These are phyloP conservation scores for Epicoccum nigrum DNA, from an alignment of 2,329 filamentous ascomycete species.

Conservation along the genomic window DNA sequence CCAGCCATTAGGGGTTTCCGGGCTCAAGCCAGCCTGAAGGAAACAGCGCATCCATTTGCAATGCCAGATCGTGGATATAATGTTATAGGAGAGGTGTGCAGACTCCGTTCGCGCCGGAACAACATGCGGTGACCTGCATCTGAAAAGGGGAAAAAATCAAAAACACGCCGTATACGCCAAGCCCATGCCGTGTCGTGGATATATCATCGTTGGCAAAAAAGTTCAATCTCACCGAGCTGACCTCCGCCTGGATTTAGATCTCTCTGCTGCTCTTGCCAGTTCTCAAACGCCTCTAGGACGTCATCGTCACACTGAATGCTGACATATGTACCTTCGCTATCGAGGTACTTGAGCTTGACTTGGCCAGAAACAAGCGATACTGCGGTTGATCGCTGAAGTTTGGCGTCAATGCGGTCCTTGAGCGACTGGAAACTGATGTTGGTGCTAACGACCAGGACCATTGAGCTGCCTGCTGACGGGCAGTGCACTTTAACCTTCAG, in stretches of 20 bases:
- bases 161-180: conserved; percentile 10
- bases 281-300: conserved; percentile 92
- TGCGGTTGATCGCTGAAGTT: conserved; percentile 83
- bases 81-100: conserved; percentile 11
- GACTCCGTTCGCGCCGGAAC: conserved; percentile 11
- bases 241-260: conserved; percentile 65
- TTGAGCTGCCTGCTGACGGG: conserved; percentile 76
- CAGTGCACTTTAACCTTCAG: conserved; percentile 96
- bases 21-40: conserved; percentile 4
- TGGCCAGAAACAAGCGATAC: conserved; percentile 82
- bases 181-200: conserved; percentile 14
- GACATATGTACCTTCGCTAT: conserved; percentile 85
- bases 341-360: conserved; percentile 86
- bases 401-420: conserved; percentile 94
- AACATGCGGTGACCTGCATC: conserved; percentile 7
- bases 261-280: conserved; percentile 81
- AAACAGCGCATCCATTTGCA: conserved; percentile 6
- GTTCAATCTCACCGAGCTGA: conserved; percentile 85
- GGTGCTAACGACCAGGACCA: conserved; percentile 93
- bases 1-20: not conserved
- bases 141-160: conserved; percentile 3
- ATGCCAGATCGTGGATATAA: conserved; percentile 17
- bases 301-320: conserved; percentile 96
- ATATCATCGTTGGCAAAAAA: conserved; percentile 47
- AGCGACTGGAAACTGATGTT: conserved; percentile 94